These are phyloP conservation scores for Xylaria sp. DNA, from an alignment of 2,329 filamentous ascomycete species.

Conservation along the genomic window DNA sequence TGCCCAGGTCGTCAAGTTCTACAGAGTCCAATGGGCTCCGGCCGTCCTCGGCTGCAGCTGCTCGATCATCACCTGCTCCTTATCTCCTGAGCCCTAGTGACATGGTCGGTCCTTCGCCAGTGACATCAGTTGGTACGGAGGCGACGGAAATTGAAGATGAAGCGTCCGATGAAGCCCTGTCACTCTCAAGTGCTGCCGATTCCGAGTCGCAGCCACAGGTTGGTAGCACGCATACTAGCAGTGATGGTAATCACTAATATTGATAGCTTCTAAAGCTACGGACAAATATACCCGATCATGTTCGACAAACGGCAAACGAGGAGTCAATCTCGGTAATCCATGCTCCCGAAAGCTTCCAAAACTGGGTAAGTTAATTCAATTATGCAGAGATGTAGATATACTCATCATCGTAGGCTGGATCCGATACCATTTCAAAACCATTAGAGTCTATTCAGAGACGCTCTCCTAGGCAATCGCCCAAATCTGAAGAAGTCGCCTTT, in stretches of 20 bases:
- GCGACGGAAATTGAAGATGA: constrained; percentile 88
- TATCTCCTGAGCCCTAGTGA: constrained; percentile 73
- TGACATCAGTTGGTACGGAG: constrained; percentile 86
- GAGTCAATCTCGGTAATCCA: constrained; percentile 92
- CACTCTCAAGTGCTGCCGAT: constrained; percentile 52
- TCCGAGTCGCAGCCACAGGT: constrained; percentile 55
- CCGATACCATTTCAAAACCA: constrained; percentile 53
- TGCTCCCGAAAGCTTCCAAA: constrained; percentile 83
- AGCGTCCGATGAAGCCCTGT: constrained; percentile 68
- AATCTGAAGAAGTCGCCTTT: constrained; percentile 52
- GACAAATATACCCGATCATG: constrained; percentile 67
- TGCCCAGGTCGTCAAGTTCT: constrained; percentile 53
- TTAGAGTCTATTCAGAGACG: constrained; percentile 52
- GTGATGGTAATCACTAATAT: constrained; percentile 47
- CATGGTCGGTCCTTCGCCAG: constrained; percentile 82
- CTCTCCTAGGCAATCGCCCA: constrained; percentile 54
- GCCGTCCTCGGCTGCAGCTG: constrained; percentile 61
- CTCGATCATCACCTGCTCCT: constrained; percentile 62
- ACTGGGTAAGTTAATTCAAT: constrained; percentile 71
- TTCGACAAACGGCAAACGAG: constrained; percentile 73
- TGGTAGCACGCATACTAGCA: constrained; percentile 36
- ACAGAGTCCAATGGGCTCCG: constrained; percentile 63
- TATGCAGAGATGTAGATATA: constrained; percentile 12
- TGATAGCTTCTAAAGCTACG: constrained; percentile 58
- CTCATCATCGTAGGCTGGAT: constrained; percentile 55